A percentile compares a stretch with the other conserved stretches of the same genome.
Conservation (phyloP, 2,329 filamentous ascomycete species). For the Ustulina deusta region DNA sequence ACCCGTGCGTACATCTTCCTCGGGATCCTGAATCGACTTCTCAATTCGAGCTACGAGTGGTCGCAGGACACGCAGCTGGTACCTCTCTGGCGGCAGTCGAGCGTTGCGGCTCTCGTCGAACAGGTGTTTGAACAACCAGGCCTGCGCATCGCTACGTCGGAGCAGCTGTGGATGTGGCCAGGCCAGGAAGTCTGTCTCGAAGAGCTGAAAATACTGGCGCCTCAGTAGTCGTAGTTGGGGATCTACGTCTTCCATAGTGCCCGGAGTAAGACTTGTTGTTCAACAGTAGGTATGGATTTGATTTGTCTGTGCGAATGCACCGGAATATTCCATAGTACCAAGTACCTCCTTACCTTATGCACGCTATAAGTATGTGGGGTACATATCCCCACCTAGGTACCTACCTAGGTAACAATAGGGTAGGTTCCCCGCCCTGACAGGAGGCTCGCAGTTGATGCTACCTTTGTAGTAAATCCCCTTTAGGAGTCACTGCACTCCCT, state of each 20-base stretch:
- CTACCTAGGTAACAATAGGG: too few species aligned
- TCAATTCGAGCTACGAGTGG: slow-evolving; percentile 68
- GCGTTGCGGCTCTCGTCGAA: slow-evolving; percentile 63
- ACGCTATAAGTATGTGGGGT: background rate
- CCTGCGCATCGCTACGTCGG: slow-evolving; percentile 46
- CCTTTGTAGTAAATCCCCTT: too few species aligned
- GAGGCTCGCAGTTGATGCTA: too few species aligned
- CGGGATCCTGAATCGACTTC: slow-evolving; percentile 67
- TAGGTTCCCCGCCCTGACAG: slow-evolving; percentile 11
- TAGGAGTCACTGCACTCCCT: background rate
- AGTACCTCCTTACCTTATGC: background rate
- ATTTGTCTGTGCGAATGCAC: background rate
- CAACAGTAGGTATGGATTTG: background rate
- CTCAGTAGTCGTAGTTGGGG: slow-evolving; percentile 46
- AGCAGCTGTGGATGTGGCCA: slow-evolving; percentile 49
- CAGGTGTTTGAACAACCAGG: slow-evolving; percentile 64
- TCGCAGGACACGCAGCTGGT: slow-evolving; percentile 71
- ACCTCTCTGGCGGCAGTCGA: slow-evolving; percentile 67
- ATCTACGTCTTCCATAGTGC: slow-evolving; percentile 44
- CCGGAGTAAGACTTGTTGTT: background rate
- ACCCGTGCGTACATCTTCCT: slow-evolving; percentile 64
- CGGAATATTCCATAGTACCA: background rate
- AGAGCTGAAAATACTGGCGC: slow-evolving; percentile 50
- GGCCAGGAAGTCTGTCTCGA: slow-evolving; percentile 51
- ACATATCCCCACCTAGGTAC: slow-evolving; percentile 10